Evolutionary conservation across 495 filamentous ascomycete genomes (phyloP).

Genomic region (Thermochaetoides thermophila): DNA sequence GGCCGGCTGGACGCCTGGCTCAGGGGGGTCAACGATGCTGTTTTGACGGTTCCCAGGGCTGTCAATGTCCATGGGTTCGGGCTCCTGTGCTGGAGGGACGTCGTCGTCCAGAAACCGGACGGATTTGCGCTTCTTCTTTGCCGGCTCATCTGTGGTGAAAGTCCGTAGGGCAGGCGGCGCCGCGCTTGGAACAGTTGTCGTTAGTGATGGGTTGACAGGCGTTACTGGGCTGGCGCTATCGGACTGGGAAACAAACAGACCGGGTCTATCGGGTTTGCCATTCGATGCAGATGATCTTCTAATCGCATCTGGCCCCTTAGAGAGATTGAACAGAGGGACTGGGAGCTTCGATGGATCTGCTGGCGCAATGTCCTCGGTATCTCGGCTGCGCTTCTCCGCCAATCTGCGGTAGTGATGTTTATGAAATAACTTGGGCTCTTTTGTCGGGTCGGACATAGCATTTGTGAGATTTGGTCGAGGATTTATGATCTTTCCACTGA

Average conservation of each 20-base stretch:
- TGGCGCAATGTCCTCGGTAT: constrained; percentile 16
- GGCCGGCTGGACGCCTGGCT: too few relatives aligned
- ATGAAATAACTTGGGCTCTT: constrained; percentile 17
- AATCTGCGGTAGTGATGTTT: constrained; percentile 7
- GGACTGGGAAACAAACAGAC: too few relatives aligned
- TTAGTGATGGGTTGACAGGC: too few relatives aligned
- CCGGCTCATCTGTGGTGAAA: too few relatives aligned
- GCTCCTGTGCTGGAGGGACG: constrained; percentile 7
- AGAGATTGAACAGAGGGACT: too few relatives aligned
- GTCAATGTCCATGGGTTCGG: constrained; percentile 14
- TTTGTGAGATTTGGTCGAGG: constrained; percentile 9
- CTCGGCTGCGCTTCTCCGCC: constrained; percentile 11
- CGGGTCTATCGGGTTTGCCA: too few relatives aligned
- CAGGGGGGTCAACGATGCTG: too few relatives aligned
- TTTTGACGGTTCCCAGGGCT: background rate
- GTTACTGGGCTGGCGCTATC: too few relatives aligned
- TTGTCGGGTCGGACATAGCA: constrained; percentile 21
- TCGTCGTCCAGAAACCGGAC: constrained; percentile 23
- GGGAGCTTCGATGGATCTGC: constrained; percentile 4
- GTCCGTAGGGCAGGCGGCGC: too few relatives aligned
- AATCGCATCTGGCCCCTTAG: too few relatives aligned
- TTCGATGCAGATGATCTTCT: too few relatives aligned
- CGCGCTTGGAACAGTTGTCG: too few relatives aligned
- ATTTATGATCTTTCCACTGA: constrained; percentile 13
- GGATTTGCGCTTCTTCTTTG: constrained; percentile 21